Conservation (phyloP, 129 eudicot species). For the Chrysanthemum lavandulifolium region DNA sequence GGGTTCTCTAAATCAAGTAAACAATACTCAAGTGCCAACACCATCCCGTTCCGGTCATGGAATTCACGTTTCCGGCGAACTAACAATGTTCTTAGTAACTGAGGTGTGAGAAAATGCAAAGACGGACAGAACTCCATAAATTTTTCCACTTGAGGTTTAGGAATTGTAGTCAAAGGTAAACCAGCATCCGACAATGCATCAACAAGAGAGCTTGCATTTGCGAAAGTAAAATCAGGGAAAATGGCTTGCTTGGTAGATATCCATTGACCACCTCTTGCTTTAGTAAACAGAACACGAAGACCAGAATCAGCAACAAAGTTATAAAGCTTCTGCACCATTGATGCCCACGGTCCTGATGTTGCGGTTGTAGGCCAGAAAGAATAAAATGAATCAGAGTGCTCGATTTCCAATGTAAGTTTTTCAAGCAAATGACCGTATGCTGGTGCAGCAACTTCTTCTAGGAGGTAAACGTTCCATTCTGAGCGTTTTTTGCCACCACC, state of each 20-base stretch:
- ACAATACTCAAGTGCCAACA: conserved; percentile 89
- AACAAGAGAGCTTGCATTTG: conserved; percentile 57
- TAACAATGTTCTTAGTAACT: conserved; percentile 74
- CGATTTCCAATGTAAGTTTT: conserved; percentile 72
- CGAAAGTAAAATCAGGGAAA: conserved; percentile 81
- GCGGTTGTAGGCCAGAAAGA: conserved; percentile 78
- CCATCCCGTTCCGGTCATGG: conserved; percentile 60
- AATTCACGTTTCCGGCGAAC: conserved; percentile 80
- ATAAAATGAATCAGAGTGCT: conserved; percentile 72
- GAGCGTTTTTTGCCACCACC: conserved; percentile 97
- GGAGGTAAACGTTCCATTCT: conserved; percentile 87
- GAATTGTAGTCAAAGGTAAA: conserved; percentile 62
- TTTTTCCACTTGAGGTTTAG: conserved; percentile 65
- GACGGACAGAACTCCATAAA: conserved; percentile 83
- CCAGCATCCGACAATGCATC: conserved; percentile 90
- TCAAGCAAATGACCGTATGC: conserved; percentile 97
- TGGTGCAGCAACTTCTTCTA: conserved; percentile 91
- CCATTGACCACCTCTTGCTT: conserved; percentile 96
- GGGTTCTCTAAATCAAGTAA: conserved; percentile 68
- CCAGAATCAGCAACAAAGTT: conserved; percentile 69
- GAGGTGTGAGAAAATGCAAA: conserved; percentile 81
- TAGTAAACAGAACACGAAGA: conserved; percentile 80
- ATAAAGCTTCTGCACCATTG: conserved; percentile 77
- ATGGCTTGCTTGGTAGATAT: conserved; percentile 90
- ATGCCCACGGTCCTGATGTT: conserved; percentile 84